phyloP scores from a whole-genome alignment of 768 basidiomycete genomes.

The Trametes meyenii region DNA sequence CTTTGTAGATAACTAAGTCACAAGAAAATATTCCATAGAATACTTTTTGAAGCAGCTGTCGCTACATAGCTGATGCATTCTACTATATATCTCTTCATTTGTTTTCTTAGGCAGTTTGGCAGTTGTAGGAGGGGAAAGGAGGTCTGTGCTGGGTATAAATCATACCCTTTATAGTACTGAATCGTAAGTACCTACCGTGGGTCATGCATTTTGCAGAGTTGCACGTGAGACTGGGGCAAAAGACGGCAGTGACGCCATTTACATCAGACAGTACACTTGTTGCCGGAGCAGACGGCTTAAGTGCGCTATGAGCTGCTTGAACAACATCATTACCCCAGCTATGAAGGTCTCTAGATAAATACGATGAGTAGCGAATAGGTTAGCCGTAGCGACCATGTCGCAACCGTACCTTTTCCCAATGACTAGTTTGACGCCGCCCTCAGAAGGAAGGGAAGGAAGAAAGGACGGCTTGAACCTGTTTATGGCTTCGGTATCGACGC shows the following conservation, averaged over 20 bases:
- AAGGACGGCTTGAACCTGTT: constrained; percentile 8
- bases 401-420: neutral
- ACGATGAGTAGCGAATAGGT: neutral
- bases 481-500: neutral
- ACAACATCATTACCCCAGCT: neutral
- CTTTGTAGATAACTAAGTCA: neutral
- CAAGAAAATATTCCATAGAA: constrained; percentile 1
- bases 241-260: constrained; percentile 36
- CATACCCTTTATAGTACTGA: neutral
- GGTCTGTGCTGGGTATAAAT: neutral
- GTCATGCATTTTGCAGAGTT: constrained; percentile 42
- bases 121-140: neutral
- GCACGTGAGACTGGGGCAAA: constrained; percentile 53
- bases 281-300: neutral
- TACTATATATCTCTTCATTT: neutral
- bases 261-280: constrained; percentile 35
- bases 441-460: neutral
- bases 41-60: neutral
- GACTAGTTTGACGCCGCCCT: neutral
- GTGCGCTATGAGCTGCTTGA: neutral
- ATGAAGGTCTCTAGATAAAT: neutral
- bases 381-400: neutral
- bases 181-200: constrained; percentile 36
- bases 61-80: neutral
- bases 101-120: neutral